Evolutionary conservation across 2,329 filamentous ascomycete species (phyloP).

Genomic region (Pestalotiopsis sp.): DNA sequence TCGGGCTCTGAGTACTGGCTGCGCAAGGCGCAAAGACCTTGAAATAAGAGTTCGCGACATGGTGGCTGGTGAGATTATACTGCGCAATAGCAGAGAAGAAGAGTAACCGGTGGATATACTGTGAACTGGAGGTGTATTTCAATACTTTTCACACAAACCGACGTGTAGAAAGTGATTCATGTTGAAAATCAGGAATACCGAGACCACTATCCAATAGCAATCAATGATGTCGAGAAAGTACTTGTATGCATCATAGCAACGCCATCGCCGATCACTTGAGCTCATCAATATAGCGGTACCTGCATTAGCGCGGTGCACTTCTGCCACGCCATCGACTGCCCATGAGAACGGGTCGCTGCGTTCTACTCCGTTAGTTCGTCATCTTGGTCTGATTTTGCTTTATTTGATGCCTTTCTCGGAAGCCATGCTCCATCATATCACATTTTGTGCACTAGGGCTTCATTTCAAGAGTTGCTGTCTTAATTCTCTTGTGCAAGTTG

Average conservation of each 20-base stretch:
- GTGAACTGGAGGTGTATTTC: no score
- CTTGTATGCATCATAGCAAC: conserved; percentile 7
- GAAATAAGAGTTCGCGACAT: neutral
- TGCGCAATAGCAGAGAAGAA: neutral
- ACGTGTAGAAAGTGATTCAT: neutral
- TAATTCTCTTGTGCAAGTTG: no score
- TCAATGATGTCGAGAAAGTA: conserved; percentile 3
- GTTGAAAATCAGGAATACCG: neutral
- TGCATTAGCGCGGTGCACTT: neutral
- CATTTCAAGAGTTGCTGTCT: no score
- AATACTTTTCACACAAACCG: no score
- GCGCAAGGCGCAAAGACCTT: neutral
- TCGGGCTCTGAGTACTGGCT: neutral
- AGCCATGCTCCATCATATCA: no score
- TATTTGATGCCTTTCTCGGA: no score
- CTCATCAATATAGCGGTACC: neutral
- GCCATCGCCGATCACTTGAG: neutral
- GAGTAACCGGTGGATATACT: neutral
- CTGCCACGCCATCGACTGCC: no score
- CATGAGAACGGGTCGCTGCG: no score
- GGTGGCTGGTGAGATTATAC: neutral
- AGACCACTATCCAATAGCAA: neutral
- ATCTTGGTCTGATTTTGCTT: no score
- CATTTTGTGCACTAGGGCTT: no score
- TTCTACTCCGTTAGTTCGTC: no score